Percentiles rank a stretch among this genome's conserved stretches.
phyloP scores from a whole-genome alignment of 2,329 filamentous ascomycete species.

The Coniochaeta prunicola region DNA sequence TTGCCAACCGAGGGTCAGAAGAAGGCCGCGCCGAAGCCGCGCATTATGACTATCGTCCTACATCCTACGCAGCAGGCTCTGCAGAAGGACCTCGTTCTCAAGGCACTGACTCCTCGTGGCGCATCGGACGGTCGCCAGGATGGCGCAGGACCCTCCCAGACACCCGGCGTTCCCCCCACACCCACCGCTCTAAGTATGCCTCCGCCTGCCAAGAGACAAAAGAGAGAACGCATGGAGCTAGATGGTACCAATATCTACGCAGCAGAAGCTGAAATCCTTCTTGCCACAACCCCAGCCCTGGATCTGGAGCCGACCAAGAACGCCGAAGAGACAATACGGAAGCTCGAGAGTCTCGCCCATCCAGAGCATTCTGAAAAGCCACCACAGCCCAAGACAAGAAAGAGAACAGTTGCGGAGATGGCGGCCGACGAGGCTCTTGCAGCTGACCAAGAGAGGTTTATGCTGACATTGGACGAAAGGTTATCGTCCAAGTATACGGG shows the following conservation, averaged over 20 bases:
- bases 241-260: slow-evolving; percentile 66
- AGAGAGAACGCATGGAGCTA: slow-evolving; percentile 66
- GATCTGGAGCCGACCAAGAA: slow-evolving; percentile 69
- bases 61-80: slow-evolving; percentile 74
- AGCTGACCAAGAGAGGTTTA: slow-evolving; percentile 81
- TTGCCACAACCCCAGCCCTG: slow-evolving; percentile 67
- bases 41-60: slow-evolving; percentile 70
- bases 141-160: slow-evolving; percentile 57
- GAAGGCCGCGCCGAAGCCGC: slow-evolving; percentile 46
- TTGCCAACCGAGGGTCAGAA: slow-evolving; percentile 38
- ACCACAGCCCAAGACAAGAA: slow-evolving; percentile 80
- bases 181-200: slow-evolving; percentile 53
- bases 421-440: slow-evolving; percentile 90
- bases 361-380: slow-evolving; percentile 70
- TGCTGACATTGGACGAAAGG: slow-evolving; percentile 87
- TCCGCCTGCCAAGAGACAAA: slow-evolving; percentile 58
- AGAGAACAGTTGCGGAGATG: slow-evolving; percentile 90
- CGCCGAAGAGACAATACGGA: slow-evolving; percentile 59
- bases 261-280: slow-evolving; percentile 69
- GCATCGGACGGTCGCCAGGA: slow-evolving; percentile 24
- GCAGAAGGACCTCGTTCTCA: slow-evolving; percentile 67
- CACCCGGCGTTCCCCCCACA: slow-evolving; percentile 56
- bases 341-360: slow-evolving; percentile 67
- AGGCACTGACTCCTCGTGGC: slow-evolving; percentile 61
- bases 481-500: slow-evolving; percentile 54